Evolutionary conservation across 768 basidiomycete genomes (phyloP).

Genomic region (Phylloporus sp.): DNA sequence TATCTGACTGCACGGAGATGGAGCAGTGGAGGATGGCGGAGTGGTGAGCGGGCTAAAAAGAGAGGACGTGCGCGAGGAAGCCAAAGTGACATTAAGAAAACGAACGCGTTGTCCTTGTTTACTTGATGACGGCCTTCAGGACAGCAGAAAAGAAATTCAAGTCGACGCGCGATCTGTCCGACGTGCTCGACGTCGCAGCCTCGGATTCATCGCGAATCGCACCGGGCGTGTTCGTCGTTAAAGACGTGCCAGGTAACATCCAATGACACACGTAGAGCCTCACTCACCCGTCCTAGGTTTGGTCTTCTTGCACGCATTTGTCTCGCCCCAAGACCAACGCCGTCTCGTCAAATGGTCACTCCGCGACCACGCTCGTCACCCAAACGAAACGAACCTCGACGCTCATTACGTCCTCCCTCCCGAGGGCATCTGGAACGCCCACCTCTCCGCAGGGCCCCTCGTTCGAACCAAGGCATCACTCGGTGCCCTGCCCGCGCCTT

Average conservation of each 20-base stretch:
- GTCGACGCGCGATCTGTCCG: conserved; percentile 59
- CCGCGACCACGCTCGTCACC: conserved; percentile 62
- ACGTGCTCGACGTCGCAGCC: conserved; percentile 57
- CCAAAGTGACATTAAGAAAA: conserved; percentile 87
- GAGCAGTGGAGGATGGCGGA: conserved; percentile 27
- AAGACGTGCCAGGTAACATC: conserved; percentile 39
- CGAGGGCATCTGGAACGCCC: conserved; percentile 73
- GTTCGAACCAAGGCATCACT: conserved; percentile 35
- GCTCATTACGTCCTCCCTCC: conserved; percentile 76
- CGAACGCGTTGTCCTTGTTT: too few species aligned
- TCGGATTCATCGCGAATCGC: conserved; percentile 5
- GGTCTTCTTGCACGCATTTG: conserved; percentile 73
- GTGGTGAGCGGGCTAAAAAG: conserved; percentile 21
- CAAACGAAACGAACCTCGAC: conserved; percentile 89
- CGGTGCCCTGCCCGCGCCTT: conserved; percentile 11
- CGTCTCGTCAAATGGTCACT: conserved; percentile 70
- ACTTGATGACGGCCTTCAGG: too few species aligned
- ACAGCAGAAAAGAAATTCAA: conserved; percentile 79
- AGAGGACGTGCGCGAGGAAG: conserved; percentile 43
- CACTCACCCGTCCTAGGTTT: conserved; percentile 56
- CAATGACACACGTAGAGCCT: background rate
- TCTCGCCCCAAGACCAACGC: conserved; percentile 60
- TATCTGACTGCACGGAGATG: conserved; percentile 1
- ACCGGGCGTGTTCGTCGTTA: conserved; percentile 8
- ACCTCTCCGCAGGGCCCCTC: conserved; percentile 36